Conservation (phyloP, 768 basidiomycete species). For the Podaxis sp. region DNA sequence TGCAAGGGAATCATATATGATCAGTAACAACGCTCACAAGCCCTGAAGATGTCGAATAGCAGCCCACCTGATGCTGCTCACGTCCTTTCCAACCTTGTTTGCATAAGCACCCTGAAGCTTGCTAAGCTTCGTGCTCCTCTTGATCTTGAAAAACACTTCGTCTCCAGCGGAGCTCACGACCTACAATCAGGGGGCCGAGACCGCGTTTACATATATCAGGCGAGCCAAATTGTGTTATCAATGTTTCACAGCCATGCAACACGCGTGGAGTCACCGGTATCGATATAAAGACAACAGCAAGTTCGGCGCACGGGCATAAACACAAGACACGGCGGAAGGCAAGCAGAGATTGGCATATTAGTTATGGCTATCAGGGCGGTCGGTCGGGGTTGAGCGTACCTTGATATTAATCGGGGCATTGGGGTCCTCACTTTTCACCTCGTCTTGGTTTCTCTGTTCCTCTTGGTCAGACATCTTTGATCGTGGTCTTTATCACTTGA, state of each 20-base stretch:
- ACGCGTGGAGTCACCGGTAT: background rate
- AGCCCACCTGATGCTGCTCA: slow-evolving; percentile 80
- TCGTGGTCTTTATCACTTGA: background rate
- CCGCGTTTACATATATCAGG: slow-evolving; percentile 1
- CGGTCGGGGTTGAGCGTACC: slow-evolving; percentile 35
- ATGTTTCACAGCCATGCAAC: background rate
- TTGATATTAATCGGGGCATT: slow-evolving; percentile 78
- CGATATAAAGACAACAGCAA: background rate
- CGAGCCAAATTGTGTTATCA: background rate
- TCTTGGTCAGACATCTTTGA: slow-evolving; percentile 56
- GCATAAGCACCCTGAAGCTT: slow-evolving; percentile 94
- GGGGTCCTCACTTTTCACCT: slow-evolving; percentile 56
- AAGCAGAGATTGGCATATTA: background rate
- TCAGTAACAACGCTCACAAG: slow-evolving; percentile 7
- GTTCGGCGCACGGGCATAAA: background rate
- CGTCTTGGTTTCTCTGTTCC: slow-evolving; percentile 34
- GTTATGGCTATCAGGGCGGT: background rate
- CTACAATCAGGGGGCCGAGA: slow-evolving; percentile 34
- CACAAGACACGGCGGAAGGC: background rate
- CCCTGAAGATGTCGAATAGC: slow-evolving; percentile 1
- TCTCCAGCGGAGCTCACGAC: slow-evolving; percentile 77
- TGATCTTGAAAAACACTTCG: slow-evolving; percentile 97
- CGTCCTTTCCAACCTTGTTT: slow-evolving; percentile 89
- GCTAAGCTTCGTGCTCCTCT: slow-evolving; percentile 86
- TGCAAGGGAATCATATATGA: slow-evolving; percentile 30